These are phyloP conservation scores for Huntiella moniliformis DNA, from an alignment of 2,329 filamentous ascomycete genomes.

Conservation along the genomic window DNA sequence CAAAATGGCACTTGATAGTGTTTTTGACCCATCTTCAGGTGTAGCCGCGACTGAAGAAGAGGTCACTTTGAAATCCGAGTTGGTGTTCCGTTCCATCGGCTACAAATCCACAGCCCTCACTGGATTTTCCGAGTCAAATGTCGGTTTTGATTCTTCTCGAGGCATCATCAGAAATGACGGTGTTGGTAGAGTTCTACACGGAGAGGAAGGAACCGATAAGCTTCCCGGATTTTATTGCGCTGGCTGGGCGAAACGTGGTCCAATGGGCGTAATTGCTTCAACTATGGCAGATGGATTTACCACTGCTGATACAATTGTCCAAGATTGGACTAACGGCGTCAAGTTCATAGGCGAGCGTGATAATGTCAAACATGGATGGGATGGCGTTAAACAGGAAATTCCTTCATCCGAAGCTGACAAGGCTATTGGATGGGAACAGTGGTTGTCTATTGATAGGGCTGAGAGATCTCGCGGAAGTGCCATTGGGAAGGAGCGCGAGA, in stretches of 20 bases:
- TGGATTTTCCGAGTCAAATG: slow-evolving; percentile 52
- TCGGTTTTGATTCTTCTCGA: slow-evolving; percentile 55
- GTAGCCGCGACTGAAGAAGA: slow-evolving; percentile 30
- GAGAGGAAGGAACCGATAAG: slow-evolving; percentile 17
- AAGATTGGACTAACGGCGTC: slow-evolving; percentile 45
- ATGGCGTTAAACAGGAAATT: slow-evolving; percentile 45
- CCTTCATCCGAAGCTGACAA: slow-evolving; percentile 16
- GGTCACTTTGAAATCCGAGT: slow-evolving; percentile 38
- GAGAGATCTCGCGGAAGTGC: slow-evolving; percentile 49
- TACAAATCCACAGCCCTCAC: slow-evolving; percentile 68
- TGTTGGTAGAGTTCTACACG: slow-evolving; percentile 43
- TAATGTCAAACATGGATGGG: slow-evolving; percentile 43
- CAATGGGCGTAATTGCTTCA: slow-evolving; percentile 85
- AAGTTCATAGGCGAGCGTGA: slow-evolving; percentile 20
- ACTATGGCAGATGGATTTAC: slow-evolving; percentile 91
- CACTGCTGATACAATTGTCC: slow-evolving; percentile 64
- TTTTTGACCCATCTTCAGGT: slow-evolving; percentile 32
- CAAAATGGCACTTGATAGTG: slow-evolving; percentile 35
- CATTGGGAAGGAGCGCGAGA: slow-evolving; percentile 62
- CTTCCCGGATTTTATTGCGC: slow-evolving; percentile 69
- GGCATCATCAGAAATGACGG: slow-evolving; percentile 74
- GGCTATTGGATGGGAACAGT: slow-evolving; percentile 61
- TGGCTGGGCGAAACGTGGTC: slow-evolving; percentile 90
- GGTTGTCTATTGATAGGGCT: slow-evolving; percentile 61
- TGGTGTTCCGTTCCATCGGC: slow-evolving; percentile 86